These are phyloP conservation scores for Meredithiella fracta DNA, from an alignment of 2,329 filamentous ascomycete genomes.

Conservation along the genomic window DNA sequence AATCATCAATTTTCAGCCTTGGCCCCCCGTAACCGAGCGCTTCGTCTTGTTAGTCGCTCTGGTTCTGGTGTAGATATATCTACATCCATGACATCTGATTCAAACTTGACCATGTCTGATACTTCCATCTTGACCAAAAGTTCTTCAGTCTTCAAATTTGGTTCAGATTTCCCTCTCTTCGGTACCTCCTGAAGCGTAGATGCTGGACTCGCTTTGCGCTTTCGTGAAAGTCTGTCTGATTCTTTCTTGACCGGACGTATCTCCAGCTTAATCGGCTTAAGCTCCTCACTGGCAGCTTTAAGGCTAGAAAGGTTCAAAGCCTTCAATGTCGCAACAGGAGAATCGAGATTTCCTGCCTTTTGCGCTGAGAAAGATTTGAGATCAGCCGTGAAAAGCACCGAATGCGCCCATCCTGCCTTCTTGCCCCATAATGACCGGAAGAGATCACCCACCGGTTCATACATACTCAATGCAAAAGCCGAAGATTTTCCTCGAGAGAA, in stretches of 20 bases:
- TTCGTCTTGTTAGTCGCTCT: conserved; percentile 10
- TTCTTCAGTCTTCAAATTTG: not conserved
- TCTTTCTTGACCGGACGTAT: conserved; percentile 17
- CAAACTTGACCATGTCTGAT: conserved; percentile 7
- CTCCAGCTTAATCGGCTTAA: conserved; percentile 16
- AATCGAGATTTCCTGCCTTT: conserved; percentile 13
- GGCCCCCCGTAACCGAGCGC: conserved; percentile 7
- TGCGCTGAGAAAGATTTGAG: conserved; percentile 67
- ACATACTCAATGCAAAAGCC: conserved; percentile 74
- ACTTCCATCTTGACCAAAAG: conserved; percentile 8
- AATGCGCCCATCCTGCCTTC: conserved; percentile 95
- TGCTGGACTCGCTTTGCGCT: conserved; percentile 10
- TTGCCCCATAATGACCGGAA: conserved; percentile 82
- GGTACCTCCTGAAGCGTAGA: not conserved
- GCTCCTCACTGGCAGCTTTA: conserved; percentile 4
- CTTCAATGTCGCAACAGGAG: conserved; percentile 16
- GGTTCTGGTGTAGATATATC: conserved; percentile 11
- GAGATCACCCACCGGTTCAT: conserved; percentile 77
- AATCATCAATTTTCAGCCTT: conserved; percentile 7
- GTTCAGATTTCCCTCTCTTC: conserved; percentile 4
- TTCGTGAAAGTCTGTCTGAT: conserved; percentile 19
- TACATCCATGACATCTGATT: conserved; percentile 12
- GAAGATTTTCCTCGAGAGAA: conserved; percentile 75
- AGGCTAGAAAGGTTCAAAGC: conserved; percentile 12
- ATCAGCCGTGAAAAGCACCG: conserved; percentile 88